These are phyloP conservation scores for Phytophthora uliginosa DNA, from an alignment of 352 stramenopile genomes.

Conservation along the genomic window DNA sequence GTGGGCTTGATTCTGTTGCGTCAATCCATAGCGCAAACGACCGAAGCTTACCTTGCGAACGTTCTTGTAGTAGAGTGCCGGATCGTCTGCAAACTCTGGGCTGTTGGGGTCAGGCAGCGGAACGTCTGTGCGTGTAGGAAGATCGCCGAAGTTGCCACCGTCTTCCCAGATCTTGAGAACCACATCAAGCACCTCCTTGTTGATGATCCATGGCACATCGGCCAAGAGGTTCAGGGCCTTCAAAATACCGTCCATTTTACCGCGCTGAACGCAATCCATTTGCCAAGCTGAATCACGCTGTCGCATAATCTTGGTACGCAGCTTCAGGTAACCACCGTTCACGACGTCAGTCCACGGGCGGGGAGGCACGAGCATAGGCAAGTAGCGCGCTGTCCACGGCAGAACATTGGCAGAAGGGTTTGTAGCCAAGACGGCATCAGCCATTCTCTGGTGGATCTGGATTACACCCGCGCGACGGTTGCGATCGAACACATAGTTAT, in stretches of 20 bases:
- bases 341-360: slow-evolving; percentile 91
- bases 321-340: slow-evolving; percentile 94
- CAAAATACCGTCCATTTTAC: slow-evolving; percentile 88
- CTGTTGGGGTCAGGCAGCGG: slow-evolving; percentile 66
- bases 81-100: slow-evolving; percentile 70
- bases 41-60: slow-evolving; percentile 70
- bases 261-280: slow-evolving; percentile 91
- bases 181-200: slow-evolving; percentile 94
- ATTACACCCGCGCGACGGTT: slow-evolving; percentile 86
- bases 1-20: slow-evolving; percentile 90
- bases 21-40: slow-evolving; percentile 18
- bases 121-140: slow-evolving; percentile 87
- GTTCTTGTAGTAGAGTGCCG: slow-evolving; percentile 77
- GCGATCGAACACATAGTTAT: slow-evolving; percentile 86
- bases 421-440: slow-evolving; percentile 61
- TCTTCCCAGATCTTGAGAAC: slow-evolving; percentile 93
- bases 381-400: slow-evolving; percentile 88
- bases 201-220: slow-evolving; percentile 96
- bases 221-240: slow-evolving; percentile 95
- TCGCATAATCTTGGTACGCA: slow-evolving; percentile 96
- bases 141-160: slow-evolving; percentile 94
- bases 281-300: slow-evolving; percentile 84
- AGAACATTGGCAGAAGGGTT: slow-evolving; percentile 69
- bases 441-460: slow-evolving; percentile 72
- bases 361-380: slow-evolving; percentile 98